Base-by-base conservation (phyloP, 177 flowering plant genomes). In the Vitis hybrid region DNA sequence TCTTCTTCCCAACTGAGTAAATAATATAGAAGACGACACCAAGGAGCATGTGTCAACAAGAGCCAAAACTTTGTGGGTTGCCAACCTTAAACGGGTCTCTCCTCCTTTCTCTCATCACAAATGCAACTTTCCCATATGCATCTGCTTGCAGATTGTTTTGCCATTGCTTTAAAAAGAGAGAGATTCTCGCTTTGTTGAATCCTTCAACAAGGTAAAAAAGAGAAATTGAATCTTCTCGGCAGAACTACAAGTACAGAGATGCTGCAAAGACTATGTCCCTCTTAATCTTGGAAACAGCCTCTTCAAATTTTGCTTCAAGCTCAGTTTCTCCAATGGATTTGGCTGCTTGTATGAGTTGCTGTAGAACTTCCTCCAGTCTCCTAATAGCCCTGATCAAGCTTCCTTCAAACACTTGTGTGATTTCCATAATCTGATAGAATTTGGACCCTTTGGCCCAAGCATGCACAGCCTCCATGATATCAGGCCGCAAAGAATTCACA, bases 191-290 rank as follows among this genome's bases (percentile, higher is more conserved):
- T 26, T 26, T 26, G 45, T 40, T 40, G 45, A 40, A 40, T 40
- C 45, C 45, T 40, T 26, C 30, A 26, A 26, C 30, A 26, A 26
- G 30, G 14, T 70, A 52, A 62, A 21, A 56, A 15, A 70, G 4
- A 26, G 17, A 69, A 1, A 68, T 73, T 68, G 68, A 68, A 57
- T 45, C 23, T 68, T 40, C 55, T 14, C 51, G 34, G 23, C 19
- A 17, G 23, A 19, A 67, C 74, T 91, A 93, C 80, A 93, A 82
- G 77, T 96, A 96, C 19, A 96, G 75, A 58, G 98, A 96, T 72
- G 97, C 99, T 13, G 99, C 99, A 77, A 93, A 96, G 32, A 96
- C 99, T 17, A 96, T 96, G 70, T 96, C 99, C 73, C 99, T 88
- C 82, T 96, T 96, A 77, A 96, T 96, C 84, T 86, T 93, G 56